These are phyloP conservation scores for Triangularia verruculosa DNA, from an alignment of 2,329 filamentous ascomycete genomes.

Conservation along the genomic window DNA sequence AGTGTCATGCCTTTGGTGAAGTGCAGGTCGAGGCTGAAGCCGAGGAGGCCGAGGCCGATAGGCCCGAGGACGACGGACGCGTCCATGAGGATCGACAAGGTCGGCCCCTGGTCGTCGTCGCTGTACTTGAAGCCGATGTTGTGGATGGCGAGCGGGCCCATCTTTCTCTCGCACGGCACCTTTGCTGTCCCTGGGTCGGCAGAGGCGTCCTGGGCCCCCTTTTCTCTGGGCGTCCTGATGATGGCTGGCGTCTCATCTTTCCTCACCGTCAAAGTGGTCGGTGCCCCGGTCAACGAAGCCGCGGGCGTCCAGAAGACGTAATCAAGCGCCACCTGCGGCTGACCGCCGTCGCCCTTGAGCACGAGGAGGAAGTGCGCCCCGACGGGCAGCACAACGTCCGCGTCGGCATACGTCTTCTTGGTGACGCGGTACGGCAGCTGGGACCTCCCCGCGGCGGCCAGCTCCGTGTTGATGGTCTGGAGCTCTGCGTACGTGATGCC, in stretches of 20 bases:
- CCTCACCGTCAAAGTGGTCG: background rate
- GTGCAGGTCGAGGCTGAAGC: slow-evolving; percentile 31
- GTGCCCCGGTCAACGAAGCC: background rate
- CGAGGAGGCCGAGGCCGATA: slow-evolving; percentile 34
- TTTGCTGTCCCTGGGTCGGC: slow-evolving; percentile 15
- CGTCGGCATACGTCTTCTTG: slow-evolving; percentile 24
- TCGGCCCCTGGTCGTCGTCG: slow-evolving; percentile 24
- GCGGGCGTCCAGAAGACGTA: slow-evolving; percentile 29
- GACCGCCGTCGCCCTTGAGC: slow-evolving; percentile 14
- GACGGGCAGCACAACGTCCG: slow-evolving; percentile 24
- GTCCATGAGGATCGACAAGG: slow-evolving; percentile 30
- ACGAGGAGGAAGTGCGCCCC: slow-evolving; percentile 31
- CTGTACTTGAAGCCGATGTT: slow-evolving; percentile 38
- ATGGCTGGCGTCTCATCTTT: background rate
- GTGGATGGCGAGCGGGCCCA: slow-evolving; percentile 34
- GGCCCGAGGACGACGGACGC: slow-evolving; percentile 38
- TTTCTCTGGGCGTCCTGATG: background rate
- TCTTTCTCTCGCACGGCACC: slow-evolving; percentile 32
- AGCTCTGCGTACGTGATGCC: slow-evolving; percentile 23
- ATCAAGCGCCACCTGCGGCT: slow-evolving; percentile 24
- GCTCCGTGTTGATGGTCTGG: slow-evolving; percentile 14
- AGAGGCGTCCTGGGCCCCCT: background rate
- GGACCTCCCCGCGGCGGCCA: background rate
- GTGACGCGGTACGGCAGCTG: slow-evolving; percentile 11
- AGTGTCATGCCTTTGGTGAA: background rate